Evolutionary conservation across 1,139 yeast genomes (phyloP), one percentile per base, ranked within the genome.

Genomic region (Diutina scorzettiae): DNA sequence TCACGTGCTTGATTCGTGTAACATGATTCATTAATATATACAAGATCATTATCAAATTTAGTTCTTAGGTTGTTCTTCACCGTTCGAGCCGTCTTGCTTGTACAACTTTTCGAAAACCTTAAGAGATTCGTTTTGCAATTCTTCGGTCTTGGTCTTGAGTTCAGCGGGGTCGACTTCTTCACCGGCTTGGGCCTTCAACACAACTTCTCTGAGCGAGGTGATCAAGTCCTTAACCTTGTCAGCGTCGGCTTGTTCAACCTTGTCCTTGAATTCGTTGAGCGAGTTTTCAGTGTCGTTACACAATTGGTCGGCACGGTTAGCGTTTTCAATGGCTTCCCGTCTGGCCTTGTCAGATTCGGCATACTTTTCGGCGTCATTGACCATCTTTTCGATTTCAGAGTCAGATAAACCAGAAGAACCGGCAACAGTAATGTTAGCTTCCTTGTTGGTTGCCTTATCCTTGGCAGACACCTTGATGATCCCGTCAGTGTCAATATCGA

Each of bases 401-500:
- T 91, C 97, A 53, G 95, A 82, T 58, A 91, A 76, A 69, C 98
- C 98, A 45, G 97, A 89, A 46, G 96, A 85, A 53, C 96, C 97
- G 52, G 97, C 97, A 64, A 91, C 97, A 49, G 97, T 89, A 73
- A 91, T 89, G 51, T 96, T 86, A 57, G 96, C 95, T 64, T 91
- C 97, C 80, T 89, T 87, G 78, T 86, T 86, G 55, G 96, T 82
- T 54, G 96, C 96, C 79, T 89, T 89, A 71, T 91, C 98, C 69
- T 89, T 84, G 52, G 97, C 98, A 64, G 94, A 83, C 53, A 91
- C 98, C 76, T 91, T 91, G 74, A 91, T 87, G 67, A 91, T 91
- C 67, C 98, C 97, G 69, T 89, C 96, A 50, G 98, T 95, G 66
- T 89, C 98, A 61, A 89, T 84, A 68, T 89, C 98, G 63, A 89